These are phyloP conservation scores for Ophiostoma quercus DNA, from an alignment of 2,329 filamentous ascomycete genomes.

Conservation along the genomic window DNA sequence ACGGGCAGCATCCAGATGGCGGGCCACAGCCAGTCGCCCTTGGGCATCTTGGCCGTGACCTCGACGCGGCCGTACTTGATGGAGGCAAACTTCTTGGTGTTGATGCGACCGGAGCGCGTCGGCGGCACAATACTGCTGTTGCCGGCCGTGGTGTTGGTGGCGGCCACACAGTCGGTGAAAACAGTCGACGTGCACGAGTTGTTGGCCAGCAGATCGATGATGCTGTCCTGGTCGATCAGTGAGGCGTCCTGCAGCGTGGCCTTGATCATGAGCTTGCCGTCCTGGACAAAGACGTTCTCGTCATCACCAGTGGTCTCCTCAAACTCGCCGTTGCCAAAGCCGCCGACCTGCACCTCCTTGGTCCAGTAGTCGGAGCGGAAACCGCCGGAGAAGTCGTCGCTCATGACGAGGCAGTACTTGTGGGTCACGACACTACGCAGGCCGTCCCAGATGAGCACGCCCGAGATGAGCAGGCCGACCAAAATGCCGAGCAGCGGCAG, in stretches of 20 bases:
- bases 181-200: constrained; percentile 62
- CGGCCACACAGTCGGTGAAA: constrained; percentile 58
- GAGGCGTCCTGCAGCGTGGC: constrained; percentile 68
- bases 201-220: constrained; percentile 61
- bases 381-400: constrained; percentile 59
- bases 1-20: constrained; percentile 88
- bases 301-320: constrained; percentile 66
- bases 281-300: constrained; percentile 68
- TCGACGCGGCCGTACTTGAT: constrained; percentile 81
- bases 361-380: constrained; percentile 61
- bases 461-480: constrained; percentile 62
- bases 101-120: constrained; percentile 70
- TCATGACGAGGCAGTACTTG: constrained; percentile 64
- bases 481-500: constrained; percentile 67
- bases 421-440: constrained; percentile 65
- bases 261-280: constrained; percentile 67
- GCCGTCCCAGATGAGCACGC: constrained; percentile 71
- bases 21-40: constrained; percentile 84
- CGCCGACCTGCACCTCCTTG: constrained; percentile 68
- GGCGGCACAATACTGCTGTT: constrained; percentile 74
- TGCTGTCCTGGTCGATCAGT: constrained; percentile 59
- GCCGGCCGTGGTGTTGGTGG: constrained; percentile 64
- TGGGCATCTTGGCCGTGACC: constrained; percentile 68
- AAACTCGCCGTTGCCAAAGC: constrained; percentile 77
- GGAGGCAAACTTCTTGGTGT: constrained; percentile 61